Percentiles rank a stretch among this genome's conserved stretches.
These are phyloP conservation scores for Kandelia obovata DNA, from an alignment of 345 rosid species.

Conservation along the genomic window DNA sequence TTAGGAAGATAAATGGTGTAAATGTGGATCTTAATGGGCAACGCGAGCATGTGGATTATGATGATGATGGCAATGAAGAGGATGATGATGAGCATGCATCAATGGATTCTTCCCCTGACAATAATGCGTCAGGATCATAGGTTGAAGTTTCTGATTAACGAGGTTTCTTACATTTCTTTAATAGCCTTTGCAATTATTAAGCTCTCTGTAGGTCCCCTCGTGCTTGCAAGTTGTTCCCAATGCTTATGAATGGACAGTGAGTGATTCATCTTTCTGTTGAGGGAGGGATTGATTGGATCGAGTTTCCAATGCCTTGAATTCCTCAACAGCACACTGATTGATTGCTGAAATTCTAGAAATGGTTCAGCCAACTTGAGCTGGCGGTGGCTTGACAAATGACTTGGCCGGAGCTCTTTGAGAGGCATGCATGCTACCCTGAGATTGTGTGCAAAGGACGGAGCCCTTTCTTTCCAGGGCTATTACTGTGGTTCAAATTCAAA, in stretches of 20 bases:
- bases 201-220: background rate
- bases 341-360: background rate
- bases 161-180: background rate
- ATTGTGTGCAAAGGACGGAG: background rate
- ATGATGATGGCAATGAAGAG: conserved; percentile 67
- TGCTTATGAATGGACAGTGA: background rate
- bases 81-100: conserved; percentile 50
- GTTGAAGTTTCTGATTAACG: conserved; percentile 1
- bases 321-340: background rate
- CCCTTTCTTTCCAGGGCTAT: background rate
- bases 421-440: background rate
- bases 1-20: conserved; percentile 77
- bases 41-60: conserved; percentile 59
- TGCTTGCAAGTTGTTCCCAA: background rate
- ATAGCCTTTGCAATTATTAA: background rate
- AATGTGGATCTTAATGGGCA: conserved; percentile 83
- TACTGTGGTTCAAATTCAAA: background rate
- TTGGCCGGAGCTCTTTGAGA: background rate
- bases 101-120: conserved; percentile 61
- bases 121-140: conserved; percentile 44
- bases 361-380: background rate
- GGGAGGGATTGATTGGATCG: background rate
- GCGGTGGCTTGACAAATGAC: background rate
- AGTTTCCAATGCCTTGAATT: background rate
- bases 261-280: background rate